phyloP scores from a whole-genome alignment of 2,329 filamentous ascomycete species.

The Raffaelea arxii region DNA sequence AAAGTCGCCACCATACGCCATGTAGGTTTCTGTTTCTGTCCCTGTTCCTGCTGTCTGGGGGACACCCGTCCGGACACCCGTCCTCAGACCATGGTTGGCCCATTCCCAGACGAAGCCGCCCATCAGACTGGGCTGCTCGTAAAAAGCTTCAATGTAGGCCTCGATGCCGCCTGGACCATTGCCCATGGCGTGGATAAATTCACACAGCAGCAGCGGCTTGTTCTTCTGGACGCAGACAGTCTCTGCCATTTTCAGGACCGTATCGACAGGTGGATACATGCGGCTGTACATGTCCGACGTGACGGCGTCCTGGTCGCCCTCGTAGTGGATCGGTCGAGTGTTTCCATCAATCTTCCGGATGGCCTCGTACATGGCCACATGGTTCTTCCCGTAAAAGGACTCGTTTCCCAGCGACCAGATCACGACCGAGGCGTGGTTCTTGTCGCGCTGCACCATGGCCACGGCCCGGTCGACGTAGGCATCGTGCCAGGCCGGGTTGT shows the following conservation, averaged over 20 bases:
- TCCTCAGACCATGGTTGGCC: conserved; percentile 43
- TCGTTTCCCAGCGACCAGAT: conserved; percentile 62
- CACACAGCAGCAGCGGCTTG: conserved; percentile 45
- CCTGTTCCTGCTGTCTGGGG: too few relatives aligned
- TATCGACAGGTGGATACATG: conserved; percentile 47
- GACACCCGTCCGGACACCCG: conserved; percentile 27
- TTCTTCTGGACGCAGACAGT: conserved; percentile 22
- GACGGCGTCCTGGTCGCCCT: conserved; percentile 45
- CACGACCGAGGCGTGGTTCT: conserved; percentile 54
- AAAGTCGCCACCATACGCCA: conserved; percentile 47
- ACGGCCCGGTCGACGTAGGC: conserved; percentile 56
- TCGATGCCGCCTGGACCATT: conserved; percentile 57
- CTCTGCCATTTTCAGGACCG: conserved; percentile 28
- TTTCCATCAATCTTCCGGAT: conserved; percentile 46
- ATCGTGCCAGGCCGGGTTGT: conserved; percentile 47
- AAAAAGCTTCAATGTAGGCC: conserved; percentile 55
- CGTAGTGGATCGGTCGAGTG: conserved; percentile 51
- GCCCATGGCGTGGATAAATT: conserved; percentile 52
- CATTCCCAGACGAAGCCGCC: conserved; percentile 55
- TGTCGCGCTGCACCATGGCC: conserved; percentile 53
- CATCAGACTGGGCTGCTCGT: conserved; percentile 45
- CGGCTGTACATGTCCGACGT: conserved; percentile 51
- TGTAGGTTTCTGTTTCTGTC: conserved; percentile 37
- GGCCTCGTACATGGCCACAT: conserved; percentile 52
- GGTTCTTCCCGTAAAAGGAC: conserved; percentile 56